These are phyloP conservation scores for Pezizomycotina sp. DNA, from an alignment of 2,329 filamentous ascomycete species.

Conservation along the genomic window DNA sequence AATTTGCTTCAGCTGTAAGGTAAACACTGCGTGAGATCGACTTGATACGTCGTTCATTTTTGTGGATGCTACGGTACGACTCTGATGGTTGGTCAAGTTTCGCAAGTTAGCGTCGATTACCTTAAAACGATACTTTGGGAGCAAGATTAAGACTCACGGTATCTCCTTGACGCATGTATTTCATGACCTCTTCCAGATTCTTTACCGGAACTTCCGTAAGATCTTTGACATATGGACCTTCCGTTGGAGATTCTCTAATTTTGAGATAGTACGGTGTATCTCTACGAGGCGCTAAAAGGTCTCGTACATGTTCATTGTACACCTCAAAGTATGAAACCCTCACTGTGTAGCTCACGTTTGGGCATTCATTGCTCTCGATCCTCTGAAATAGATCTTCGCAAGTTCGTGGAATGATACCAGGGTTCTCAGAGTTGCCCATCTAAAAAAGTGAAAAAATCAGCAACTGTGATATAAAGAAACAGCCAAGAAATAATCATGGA, in stretches of 20 bases:
- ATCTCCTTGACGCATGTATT: constrained; percentile 81
- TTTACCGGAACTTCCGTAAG: constrained; percentile 84
- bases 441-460: too few species aligned
- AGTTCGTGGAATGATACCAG: constrained; percentile 82
- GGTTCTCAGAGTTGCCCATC: constrained; percentile 77
- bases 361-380: constrained; percentile 68
- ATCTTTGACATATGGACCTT: constrained; percentile 94
- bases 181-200: constrained; percentile 70
- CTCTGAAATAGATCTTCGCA: constrained; percentile 92
- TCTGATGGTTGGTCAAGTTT: too few species aligned
- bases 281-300: constrained; percentile 66
- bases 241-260: constrained; percentile 85
- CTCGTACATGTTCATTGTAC: constrained; percentile 97
- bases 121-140: background rate
- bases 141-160: constrained; percentile 29
- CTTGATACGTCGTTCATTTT: constrained; percentile 99
- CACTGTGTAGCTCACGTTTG: constrained; percentile 91
- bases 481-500: too few species aligned
- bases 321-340: constrained; percentile 98
- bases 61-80: constrained; percentile 76
- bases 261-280: constrained; percentile 83
- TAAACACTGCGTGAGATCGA: constrained; percentile 92
- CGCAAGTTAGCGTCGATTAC: constrained; percentile 9
- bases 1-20: constrained; percentile 94
- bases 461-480: too few species aligned